Conservation (phyloP, 2,329 filamentous ascomycete genomes). For the Fusarium nanum region DNA sequence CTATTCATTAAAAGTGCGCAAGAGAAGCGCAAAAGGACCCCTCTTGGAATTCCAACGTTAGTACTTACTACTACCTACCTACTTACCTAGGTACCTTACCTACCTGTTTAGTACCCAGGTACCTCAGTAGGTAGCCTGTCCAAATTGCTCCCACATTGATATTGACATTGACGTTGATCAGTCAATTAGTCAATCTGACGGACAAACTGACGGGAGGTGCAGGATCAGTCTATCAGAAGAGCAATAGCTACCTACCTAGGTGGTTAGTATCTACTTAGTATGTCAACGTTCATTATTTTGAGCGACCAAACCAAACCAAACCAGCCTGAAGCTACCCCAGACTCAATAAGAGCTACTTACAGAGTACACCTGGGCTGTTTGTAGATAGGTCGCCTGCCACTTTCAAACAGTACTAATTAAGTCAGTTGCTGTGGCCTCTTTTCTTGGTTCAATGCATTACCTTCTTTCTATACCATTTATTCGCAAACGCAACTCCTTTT, state of each 20-base stretch:
- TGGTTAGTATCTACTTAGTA: background rate
- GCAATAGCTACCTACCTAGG: background rate
- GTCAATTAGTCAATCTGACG: background rate
- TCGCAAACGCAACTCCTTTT: conserved; percentile 8
- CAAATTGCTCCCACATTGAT: conserved; percentile 14
- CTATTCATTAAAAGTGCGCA: background rate
- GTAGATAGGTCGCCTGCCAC: background rate
- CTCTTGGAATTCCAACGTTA: no score
- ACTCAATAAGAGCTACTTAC: background rate
- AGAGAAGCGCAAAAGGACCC: conserved; percentile 7
- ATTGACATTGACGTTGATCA: background rate
- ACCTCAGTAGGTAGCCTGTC: background rate
- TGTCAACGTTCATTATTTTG: background rate
- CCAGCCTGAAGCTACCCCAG: background rate
- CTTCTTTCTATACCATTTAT: conserved; percentile 36
- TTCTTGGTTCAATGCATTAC: conserved; percentile 3
- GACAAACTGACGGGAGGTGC: background rate
- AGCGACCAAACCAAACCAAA: background rate
- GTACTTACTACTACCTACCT: no score
- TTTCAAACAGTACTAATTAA: background rate
- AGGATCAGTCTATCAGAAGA: background rate
- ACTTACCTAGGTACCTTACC: no score
- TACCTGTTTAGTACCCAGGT: no score
- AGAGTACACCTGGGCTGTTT: background rate
- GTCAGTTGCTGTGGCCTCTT: conserved; percentile 19